These are phyloP conservation scores for Uronychia binucleata DNA, from an alignment of 73 alveolate genomes.

Conservation along the genomic window DNA sequence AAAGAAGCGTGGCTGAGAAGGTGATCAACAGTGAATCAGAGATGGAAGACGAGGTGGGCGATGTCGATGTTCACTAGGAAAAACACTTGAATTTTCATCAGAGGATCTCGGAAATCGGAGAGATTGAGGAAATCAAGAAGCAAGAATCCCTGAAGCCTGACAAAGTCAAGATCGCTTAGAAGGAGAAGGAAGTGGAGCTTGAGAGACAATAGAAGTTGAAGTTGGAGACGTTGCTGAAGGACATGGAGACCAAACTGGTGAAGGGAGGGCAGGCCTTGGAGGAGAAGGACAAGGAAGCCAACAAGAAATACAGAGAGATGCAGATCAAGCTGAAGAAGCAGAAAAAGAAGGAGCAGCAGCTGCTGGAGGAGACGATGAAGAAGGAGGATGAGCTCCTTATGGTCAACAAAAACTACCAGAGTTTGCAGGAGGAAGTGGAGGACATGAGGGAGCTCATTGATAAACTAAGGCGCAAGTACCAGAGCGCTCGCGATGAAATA, in stretches of 20 bases:
- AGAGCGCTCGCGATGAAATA: constrained; percentile 6
- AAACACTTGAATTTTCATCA: background rate
- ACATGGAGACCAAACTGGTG: constrained; percentile 66
- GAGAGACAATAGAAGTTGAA: constrained; percentile 40
- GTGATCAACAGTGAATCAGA: background rate
- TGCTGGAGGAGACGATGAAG: constrained; percentile 38
- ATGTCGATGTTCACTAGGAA: background rate
- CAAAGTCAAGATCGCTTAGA: constrained; percentile 2
- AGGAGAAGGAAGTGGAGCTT: constrained; percentile 13
- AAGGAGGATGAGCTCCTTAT: constrained; percentile 12
- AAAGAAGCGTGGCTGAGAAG: constrained; percentile 10
- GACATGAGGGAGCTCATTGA: background rate
- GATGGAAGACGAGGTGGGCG: background rate
- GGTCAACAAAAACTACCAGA: constrained; percentile 16
- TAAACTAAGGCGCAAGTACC: constrained; percentile 10
- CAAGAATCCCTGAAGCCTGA: too few relatives aligned
- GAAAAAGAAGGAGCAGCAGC: constrained; percentile 6
- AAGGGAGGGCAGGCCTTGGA: constrained; percentile 12
- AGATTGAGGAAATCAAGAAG: background rate
- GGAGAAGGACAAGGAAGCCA: constrained; percentile 18
- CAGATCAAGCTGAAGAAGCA: constrained; percentile 13
- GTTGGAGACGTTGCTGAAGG: constrained; percentile 66
- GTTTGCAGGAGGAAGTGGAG: constrained; percentile 23
- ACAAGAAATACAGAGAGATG: constrained; percentile 11
- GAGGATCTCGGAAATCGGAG: background rate